Evolutionary conservation across 2,329 filamentous ascomycete species (phyloP), one percentile per base, ranked within the genome.

Genomic region (Nemania sp.): DNA sequence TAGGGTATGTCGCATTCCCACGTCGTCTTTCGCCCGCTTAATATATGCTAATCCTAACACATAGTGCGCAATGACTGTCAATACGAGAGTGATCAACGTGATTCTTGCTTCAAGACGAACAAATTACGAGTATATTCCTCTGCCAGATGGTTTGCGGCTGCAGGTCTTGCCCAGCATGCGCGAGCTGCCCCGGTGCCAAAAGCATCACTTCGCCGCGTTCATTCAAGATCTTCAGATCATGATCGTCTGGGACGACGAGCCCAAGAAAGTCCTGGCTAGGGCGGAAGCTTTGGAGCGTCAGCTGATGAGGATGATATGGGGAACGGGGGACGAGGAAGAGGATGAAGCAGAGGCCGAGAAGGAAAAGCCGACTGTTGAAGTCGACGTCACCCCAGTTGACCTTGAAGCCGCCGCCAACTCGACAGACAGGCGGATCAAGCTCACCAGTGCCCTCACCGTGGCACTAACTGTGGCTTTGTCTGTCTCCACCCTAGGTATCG

Each of bases 121-220:
- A 56, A 83, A 81, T 53, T 80, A 83, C 24, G 80, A 86, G 18
- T 89, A 86, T 70, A 86, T 92, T 10, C 88, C 89, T 10, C 80
- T 92, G 18, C 78, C 83, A 18, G 82, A 85, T 61, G 87, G 87
- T 3, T 82, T 90, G 20, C 86, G 86, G 27, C 79, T 92, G 6
- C 90, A 92, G 74, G 86, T 92, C 4, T 80, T 92, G 24, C 85
- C 85, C 1, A 85, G 84, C 56, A 84, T 91, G 64, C 80, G 81
- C 2, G 83, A 86, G 56, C 80, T 92, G 4, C 86, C 87, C 0
- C 78, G 82, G 26, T 90, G 88, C 72, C 85, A 89, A 74, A 89
- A 89, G 75, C 87, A 90, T 77, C 88, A 90, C 68, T 90, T 89
- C 73, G 88, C 87, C n/a, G 88, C 88, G 8, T 90, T 90, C 75